Base-by-base conservation (phyloP, 345 rosid genomes). In the Ceriops zippeliana region DNA sequence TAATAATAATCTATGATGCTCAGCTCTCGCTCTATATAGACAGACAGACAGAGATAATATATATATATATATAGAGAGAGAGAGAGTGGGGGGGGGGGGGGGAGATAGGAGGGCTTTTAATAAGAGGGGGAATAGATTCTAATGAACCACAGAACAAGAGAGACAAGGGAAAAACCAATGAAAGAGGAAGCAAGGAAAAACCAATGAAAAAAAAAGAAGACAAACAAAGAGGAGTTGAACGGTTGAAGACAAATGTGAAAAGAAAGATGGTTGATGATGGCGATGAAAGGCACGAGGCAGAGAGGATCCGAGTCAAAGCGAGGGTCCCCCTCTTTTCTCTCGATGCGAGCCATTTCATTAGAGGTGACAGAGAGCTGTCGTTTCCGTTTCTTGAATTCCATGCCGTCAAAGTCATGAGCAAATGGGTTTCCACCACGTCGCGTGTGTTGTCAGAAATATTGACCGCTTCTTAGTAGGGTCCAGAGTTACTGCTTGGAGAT, bases 221-320 rank as follows among this genome's bases (percentile, higher is more conserved):
- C 9, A 7, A 34, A 1, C 3, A 34, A 7, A 2, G 10, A 1
- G 1, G 7, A 34, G 10, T 34, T 7, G 9, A 34, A 7, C 9
- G 37, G 71, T 49, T 53, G 24, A 46, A 38, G 72, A 49, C 37
- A 63, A 63, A 72, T 8, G 71, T 32, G 72, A 47, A 37, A 37
- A 19, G 71, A 54, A 42, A 31, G 70, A 80, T 34, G 3, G 34
- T 0, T 1, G 9, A 7, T 34, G 37, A 22, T 8, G 42, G 52
- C 9, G 10, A 63, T 0, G 20, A 66, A 68, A 27, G 16, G 49
- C 61, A 60, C 2, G 13, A 46, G 20, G 30, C 22, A 27, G 68
- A 27, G 27, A 16, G 68, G 67, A 56, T 60, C 61, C 26, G 80
- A 73, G 86, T 84, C 85, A 86, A 84, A 79, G 74, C 10, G 73